A percentile compares a stretch with the other conserved stretches of the same genome.
phyloP scores from a whole-genome alignment of 78 protist genomes.

The Speleostelium caveatum region DNA sequence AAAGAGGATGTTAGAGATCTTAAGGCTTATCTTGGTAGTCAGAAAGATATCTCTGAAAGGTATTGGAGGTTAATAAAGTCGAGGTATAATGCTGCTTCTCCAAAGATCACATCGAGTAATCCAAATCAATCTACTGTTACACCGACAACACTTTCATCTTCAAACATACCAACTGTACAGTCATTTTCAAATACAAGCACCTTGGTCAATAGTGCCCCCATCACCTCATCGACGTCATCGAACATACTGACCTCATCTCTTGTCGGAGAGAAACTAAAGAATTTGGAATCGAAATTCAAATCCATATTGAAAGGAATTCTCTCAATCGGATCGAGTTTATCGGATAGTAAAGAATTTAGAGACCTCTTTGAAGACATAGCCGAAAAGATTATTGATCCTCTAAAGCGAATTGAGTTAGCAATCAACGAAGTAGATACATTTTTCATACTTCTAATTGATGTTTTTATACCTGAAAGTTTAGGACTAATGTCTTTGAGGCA shows the following conservation, averaged over 20 bases:
- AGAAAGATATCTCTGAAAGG: slow-evolving; percentile 39
- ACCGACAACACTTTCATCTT: not conserved
- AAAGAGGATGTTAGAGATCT: slow-evolving; percentile 76
- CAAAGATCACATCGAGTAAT: not conserved
- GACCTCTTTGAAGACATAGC: slow-evolving; percentile 72
- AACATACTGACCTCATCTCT: not conserved
- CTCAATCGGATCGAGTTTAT: slow-evolving; percentile 47
- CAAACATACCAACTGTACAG: not conserved
- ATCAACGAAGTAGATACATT: slow-evolving; percentile 42
- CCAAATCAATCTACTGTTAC: not conserved
- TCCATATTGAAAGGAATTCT: slow-evolving; percentile 59
- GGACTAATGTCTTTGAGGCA: slow-evolving; percentile 34
- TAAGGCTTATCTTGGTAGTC: slow-evolving; percentile 37
- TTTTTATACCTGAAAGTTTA: slow-evolving; percentile 42
- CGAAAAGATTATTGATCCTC: slow-evolving; percentile 69
- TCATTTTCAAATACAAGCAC: not conserved
- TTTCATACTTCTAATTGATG: slow-evolving; percentile 20
- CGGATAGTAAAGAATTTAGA: slow-evolving; percentile 76
- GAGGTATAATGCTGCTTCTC: slow-evolving; percentile 41
- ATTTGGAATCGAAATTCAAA: slow-evolving; percentile 34
- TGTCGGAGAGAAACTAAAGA: slow-evolving; percentile 24
- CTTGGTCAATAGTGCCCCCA: not conserved
- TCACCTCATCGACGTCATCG: not conserved
- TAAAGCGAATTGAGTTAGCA: slow-evolving; percentile 43
- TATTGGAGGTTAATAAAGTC: slow-evolving; percentile 32